A percentile compares a stretch with the other conserved stretches of the same genome.
Conservation (phyloP, 2,329 filamentous ascomycete species). For the Didymosphaeria variabile region DNA sequence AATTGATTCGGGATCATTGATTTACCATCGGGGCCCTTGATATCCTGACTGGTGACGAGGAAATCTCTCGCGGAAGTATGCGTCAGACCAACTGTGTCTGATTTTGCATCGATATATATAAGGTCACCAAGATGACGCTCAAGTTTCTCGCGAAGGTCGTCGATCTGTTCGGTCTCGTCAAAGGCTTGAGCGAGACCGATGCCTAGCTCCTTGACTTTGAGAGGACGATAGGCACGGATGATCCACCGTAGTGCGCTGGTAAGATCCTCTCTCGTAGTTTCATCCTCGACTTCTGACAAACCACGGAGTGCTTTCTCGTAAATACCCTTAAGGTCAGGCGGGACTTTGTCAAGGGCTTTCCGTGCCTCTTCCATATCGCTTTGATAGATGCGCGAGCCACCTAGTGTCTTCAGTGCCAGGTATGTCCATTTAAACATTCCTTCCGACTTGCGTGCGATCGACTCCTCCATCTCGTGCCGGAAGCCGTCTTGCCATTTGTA, state of each 20-base stretch:
- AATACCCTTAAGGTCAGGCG: not conserved
- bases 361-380: not conserved
- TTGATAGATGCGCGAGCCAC: not conserved
- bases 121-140: slow-evolving; percentile 1
- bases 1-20: not conserved
- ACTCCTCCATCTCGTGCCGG: not conserved
- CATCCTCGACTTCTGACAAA: not conserved
- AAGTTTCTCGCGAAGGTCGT: not conserved
- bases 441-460: not conserved
- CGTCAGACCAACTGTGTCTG: not conserved
- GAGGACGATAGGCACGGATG: not conserved
- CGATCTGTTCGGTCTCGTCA: not conserved
- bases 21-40: not conserved
- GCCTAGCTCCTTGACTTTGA: slow-evolving; percentile 1
- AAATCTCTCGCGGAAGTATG: not conserved
- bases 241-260: not conserved
- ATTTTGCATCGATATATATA: not conserved
- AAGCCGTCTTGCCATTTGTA: not conserved
- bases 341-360: not conserved
- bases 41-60: not conserved
- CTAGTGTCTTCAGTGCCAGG: not conserved
- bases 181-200: not conserved
- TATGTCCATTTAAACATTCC: slow-evolving; percentile 1
- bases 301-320: not conserved
- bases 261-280: not conserved